A percentile compares a stretch with the other conserved stretches of the same genome.
Conservation (phyloP, 108 stramenopile species). For the Skeletonema potamos region DNA sequence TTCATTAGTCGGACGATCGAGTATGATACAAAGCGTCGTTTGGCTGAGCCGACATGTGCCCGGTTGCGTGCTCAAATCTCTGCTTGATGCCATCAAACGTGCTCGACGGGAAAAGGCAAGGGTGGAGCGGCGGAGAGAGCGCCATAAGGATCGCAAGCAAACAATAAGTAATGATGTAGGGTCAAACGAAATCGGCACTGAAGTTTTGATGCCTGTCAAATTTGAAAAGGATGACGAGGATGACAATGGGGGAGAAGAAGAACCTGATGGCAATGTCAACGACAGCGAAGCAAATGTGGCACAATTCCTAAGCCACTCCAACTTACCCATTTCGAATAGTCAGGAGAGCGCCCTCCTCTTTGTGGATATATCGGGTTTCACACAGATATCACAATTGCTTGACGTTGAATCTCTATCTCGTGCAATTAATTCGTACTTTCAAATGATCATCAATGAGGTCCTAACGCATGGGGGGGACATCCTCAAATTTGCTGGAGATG, state of each 20-base stretch:
- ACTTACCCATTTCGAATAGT: slow-evolving; percentile 39
- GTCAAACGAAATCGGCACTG: neutral
- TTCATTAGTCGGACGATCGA: slow-evolving; percentile 39
- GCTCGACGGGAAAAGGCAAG: slow-evolving; percentile 5
- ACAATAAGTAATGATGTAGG: neutral
- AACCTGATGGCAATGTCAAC: neutral
- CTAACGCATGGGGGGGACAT: slow-evolving; percentile 64
- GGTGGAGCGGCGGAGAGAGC: slow-evolving; percentile 1
- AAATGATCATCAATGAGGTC: slow-evolving; percentile 72
- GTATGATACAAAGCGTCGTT: slow-evolving; percentile 52
- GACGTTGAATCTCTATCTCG: slow-evolving; percentile 70
- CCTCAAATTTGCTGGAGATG: slow-evolving; percentile 74
- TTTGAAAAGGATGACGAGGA: slow-evolving; percentile 1
- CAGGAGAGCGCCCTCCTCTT: slow-evolving; percentile 72
- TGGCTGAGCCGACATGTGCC: slow-evolving; percentile 67
- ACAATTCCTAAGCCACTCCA: slow-evolving; percentile 1
- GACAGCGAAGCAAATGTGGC: neutral
- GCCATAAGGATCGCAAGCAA: neutral
- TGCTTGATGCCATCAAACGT: slow-evolving; percentile 31
- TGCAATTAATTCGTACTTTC: slow-evolving; percentile 81
- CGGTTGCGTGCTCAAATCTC: slow-evolving; percentile 46
- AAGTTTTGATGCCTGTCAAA: slow-evolving; percentile 30
- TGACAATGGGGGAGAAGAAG: neutral
- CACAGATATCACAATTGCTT: slow-evolving; percentile 63
- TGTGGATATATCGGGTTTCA: slow-evolving; percentile 89